Base-by-base conservation (phyloP, 106 monocot species). In the Acanthochlamys bracteata region DNA sequence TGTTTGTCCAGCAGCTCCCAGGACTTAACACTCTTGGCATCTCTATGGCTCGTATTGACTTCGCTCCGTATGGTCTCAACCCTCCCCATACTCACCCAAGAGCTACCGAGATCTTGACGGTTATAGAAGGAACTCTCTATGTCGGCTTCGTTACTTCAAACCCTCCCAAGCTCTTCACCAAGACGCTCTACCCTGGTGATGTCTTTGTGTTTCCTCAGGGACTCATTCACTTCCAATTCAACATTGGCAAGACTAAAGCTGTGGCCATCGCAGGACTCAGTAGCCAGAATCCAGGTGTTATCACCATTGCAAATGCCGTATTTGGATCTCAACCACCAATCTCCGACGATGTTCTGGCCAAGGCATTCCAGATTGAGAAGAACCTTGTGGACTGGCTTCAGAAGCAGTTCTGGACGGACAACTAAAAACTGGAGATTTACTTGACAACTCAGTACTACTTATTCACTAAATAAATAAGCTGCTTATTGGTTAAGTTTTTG, bases 251-350 rank as follows among this genome's bases (percentile, higher is more conserved):
- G 8, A 4, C 19, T 49, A 24, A n/a, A n/a, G n/a, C 64, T 14
- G 20, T 65, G 0, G 47, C 46, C 10, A 47, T 65, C 0, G 64
- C 24, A 1, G 64, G 11, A 11, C 40, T 65, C 3, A 65, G 46
- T 16, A 65, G 64, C 64, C 64, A 65, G 16, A 65, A 65, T 24
- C 64, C 64, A 25, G 64, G 64, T 10, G 47, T 47, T 24, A 65
- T 65, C 23, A 49, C 46, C 15, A 25, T 49, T 22, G 64, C 47
- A 20, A 49, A 65, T 23, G 21, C 47, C 8, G 47, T 65, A 3
- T 65, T 65, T 25, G 64, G 64, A 23, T 65, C 64, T 11, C 43
- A 46, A 4, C 64, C 64, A n/a, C 64, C 47, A 0, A 65, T 65
- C 40, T 24, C 64, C 22, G 64, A 65, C 23, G 64, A 49, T 22